Evolutionary conservation across 2,329 filamentous ascomycete species (phyloP), one percentile per base, ranked within the genome.

Genomic region (Monosporascus ibericus): DNA sequence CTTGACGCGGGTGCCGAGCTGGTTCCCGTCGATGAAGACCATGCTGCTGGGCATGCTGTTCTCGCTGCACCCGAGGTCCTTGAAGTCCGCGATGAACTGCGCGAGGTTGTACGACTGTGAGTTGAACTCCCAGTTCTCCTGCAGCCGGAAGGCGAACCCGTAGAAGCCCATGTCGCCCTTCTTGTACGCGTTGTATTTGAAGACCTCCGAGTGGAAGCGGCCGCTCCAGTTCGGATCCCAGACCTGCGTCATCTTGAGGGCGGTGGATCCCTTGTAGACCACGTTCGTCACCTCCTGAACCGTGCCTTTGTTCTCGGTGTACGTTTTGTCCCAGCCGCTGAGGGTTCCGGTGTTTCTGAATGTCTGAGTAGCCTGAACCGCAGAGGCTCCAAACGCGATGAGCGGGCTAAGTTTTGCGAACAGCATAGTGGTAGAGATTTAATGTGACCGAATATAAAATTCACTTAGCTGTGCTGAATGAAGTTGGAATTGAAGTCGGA

Each of bases 71-170:
- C 66, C 65, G 3, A 70, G 66, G 55, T 71, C 69, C 1, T 64
- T 62, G 54, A 77, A 77, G 56, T 78, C 69, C 51, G 75, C 74
- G 57, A 79, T 79, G 66, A 78, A 79, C 63, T 79, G 76, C 0
- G 70, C 74, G 44, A 78, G 61, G 64, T 78, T 76, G 65, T 73
- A 79, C 48, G 62, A 65, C 61, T 77, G 73, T 1, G 65, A 65
- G n/a, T 62, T 58, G 59, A 75, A 76, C 55, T 79, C 62, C 76
- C 76, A 79, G 52, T 65, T 50, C 1, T 72, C 60, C 25, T 71
- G 68, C 7, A 80, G 70, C n/a, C 74, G 72, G 66, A 80, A 79
- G 0, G 67, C 65, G 61, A 79, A 80, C 37, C 76, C 75, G 65
- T 79, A 79, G 65, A 73, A 77, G 24, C 70, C 71, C 20, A 64